Evolutionary conservation across 257 asterid species (phyloP), one percentile per base, ranked within the genome.

Genomic region (Solanum ahanhuiri): DNA sequence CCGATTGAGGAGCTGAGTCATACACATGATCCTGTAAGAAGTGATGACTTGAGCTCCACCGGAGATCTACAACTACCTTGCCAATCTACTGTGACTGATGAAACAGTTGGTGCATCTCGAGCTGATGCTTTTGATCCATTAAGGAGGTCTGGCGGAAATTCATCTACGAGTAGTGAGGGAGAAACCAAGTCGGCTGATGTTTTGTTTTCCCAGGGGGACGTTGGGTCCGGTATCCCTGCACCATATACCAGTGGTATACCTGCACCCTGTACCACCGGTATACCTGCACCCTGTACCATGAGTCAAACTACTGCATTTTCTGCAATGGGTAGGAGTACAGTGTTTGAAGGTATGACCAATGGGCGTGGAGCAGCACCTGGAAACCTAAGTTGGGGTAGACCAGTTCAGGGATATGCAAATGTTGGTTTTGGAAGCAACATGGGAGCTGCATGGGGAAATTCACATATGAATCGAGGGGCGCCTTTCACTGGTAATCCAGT

Each of bases 151-250:
- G 90, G 91, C 31, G 92, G 88, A 34, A 94, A 92, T 89, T 95
- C 99, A 17, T 93, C 98, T 17, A 89, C 96, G 7, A 96, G 98
- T 70, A 94, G 95, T 64, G 97, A 93, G 87, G 95, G 95, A n/a
- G 98, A 95, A 87, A 95, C 95, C 3, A 92, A 87, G 77, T 83
- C 93, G 30, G 84, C 73, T 73, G 87, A 87, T 48, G 93, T 90
- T 35, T 91, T 93, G 2, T 87, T 87, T 83, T 85, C 83, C 43
- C 91, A 87, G 31, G 86, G 91, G 39, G 92, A 90, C 3, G 84
- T 91, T 41, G 93, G 93, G 86, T 89, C 96, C 4, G 92, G 89
- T 76, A 83, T 87, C 31, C 93, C 91, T 22, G 86, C 91, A 35
- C 87, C 91, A 23, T 89, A 70, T 86, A 34, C 85, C 73, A 69